Conservation (phyloP, 225 moss, liverwort and hornwort genomes). For the Ulota crispa region DNA sequence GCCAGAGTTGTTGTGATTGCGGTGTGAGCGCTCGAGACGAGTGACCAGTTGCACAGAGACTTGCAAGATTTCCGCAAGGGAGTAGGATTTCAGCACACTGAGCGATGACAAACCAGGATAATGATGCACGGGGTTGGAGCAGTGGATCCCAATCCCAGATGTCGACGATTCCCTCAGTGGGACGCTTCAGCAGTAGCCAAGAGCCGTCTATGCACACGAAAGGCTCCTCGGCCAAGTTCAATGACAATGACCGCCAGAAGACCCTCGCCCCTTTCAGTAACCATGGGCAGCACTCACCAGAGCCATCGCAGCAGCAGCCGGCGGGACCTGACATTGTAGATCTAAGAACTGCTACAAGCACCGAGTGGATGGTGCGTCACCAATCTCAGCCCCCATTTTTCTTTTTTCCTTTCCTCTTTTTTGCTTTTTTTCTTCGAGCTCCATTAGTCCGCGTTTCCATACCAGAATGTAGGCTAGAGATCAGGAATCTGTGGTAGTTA, state of each 20-base stretch:
- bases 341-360: constrained; percentile 37
- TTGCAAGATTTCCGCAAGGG: neutral
- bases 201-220: constrained; percentile 13
- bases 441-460: neutral
- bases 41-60: neutral
- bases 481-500: neutral
- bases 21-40: neutral
- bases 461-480: neutral
- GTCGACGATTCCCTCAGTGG: constrained; percentile 37
- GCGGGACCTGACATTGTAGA: constrained; percentile 39
- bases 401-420: neutral
- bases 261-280: constrained; percentile 36
- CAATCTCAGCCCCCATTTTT: neutral
- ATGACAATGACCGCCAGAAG: constrained; percentile 2
- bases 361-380: constrained; percentile 8
- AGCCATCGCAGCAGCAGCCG: constrained; percentile 17
- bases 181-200: constrained; percentile 29
- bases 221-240: constrained; percentile 30
- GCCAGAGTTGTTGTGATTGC: neutral
- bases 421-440: neutral
- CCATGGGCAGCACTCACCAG: constrained; percentile 16
- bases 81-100: neutral
- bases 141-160: neutral
- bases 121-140: neutral
- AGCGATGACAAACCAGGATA: constrained; percentile 24